phyloP scores from a whole-genome alignment of 768 basidiomycete species.

The Hygrocybe coccinea region DNA sequence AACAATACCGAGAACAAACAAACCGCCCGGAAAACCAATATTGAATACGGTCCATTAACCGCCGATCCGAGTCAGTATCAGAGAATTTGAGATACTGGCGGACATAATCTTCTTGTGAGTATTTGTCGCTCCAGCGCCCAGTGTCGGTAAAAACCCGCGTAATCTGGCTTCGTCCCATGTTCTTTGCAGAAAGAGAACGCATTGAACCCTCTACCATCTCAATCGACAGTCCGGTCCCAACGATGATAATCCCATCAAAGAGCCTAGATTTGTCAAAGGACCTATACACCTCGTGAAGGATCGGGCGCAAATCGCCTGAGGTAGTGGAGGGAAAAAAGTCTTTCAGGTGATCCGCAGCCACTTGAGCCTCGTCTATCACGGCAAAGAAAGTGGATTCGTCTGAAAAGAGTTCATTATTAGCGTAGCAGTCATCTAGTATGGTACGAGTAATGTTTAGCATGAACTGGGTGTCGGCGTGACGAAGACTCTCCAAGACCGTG shows the following conservation, averaged over 20 bases:
- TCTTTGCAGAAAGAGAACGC: slow-evolving; percentile 7
- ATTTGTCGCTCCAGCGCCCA: slow-evolving; percentile 6
- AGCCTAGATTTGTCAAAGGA: slow-evolving; percentile 4
- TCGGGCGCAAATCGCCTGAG: slow-evolving; percentile 5
- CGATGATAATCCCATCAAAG: slow-evolving; percentile 9
- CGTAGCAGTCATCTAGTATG: neutral
- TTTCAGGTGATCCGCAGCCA: slow-evolving; percentile 8
- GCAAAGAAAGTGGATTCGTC: neutral
- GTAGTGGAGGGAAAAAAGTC: slow-evolving; percentile 12
- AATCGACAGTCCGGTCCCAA: slow-evolving; percentile 12
- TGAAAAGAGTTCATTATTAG: neutral
- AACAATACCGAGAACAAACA: neutral
- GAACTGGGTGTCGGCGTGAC: neutral
- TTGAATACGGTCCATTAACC: slow-evolving; percentile 15
- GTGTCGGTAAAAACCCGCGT: slow-evolving; percentile 9
- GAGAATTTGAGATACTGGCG: slow-evolving; percentile 3
- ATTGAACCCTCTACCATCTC: slow-evolving; percentile 9
- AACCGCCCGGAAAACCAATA: slow-evolving; percentile 14
- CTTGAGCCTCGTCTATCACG: slow-evolving; percentile 12
- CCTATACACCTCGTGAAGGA: slow-evolving; percentile 10
- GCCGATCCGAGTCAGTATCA: slow-evolving; percentile 10
- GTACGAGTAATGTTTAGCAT: neutral
- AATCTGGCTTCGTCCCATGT: neutral
- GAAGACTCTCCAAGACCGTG: slow-evolving; percentile 1
- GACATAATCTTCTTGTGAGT: slow-evolving; percentile 6